Conservation (phyloP, 495 filamentous ascomycete genomes). For the Talaromyces trachyspermus region DNA sequence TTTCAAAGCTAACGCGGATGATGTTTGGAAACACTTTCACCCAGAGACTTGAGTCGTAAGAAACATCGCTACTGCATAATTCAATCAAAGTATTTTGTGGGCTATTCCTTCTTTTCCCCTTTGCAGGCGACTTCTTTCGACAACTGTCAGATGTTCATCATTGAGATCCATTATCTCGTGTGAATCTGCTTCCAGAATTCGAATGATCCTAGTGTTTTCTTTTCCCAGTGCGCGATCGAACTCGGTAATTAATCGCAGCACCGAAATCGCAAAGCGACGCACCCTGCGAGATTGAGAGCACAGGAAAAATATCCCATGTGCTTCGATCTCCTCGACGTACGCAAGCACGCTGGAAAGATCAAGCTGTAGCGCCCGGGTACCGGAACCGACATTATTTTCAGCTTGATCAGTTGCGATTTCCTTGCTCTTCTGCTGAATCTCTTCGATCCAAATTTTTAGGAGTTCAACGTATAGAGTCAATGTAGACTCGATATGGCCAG, state of each 20-base stretch:
- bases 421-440: constrained; percentile 80
- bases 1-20: constrained; percentile 82
- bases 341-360: constrained; percentile 82
- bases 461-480: constrained; percentile 88
- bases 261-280: constrained; percentile 82
- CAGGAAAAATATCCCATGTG: constrained; percentile 95
- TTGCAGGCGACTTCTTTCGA: constrained; percentile 86
- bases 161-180: constrained; percentile 84
- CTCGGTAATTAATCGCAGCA: constrained; percentile 84
- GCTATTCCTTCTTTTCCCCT: constrained; percentile 77
- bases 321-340: constrained; percentile 93
- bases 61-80: constrained; percentile 89
- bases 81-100: constrained; percentile 82
- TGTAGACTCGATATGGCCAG: constrained; percentile 92
- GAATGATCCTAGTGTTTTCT: constrained; percentile 72
- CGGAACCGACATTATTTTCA: constrained; percentile 48
- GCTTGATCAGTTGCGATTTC: constrained; percentile 56
- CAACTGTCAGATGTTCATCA: constrained; percentile 85
- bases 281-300: constrained; percentile 92
- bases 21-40: constrained; percentile 97
- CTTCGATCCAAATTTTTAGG: constrained; percentile 92
- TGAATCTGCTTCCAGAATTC: constrained; percentile 85
- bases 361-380: constrained; percentile 60
- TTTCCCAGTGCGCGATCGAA: constrained; percentile 87
- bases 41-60: constrained; percentile 92